Conservation (phyloP, 202 grass and related monocot species). For the Setaria viridis region DNA sequence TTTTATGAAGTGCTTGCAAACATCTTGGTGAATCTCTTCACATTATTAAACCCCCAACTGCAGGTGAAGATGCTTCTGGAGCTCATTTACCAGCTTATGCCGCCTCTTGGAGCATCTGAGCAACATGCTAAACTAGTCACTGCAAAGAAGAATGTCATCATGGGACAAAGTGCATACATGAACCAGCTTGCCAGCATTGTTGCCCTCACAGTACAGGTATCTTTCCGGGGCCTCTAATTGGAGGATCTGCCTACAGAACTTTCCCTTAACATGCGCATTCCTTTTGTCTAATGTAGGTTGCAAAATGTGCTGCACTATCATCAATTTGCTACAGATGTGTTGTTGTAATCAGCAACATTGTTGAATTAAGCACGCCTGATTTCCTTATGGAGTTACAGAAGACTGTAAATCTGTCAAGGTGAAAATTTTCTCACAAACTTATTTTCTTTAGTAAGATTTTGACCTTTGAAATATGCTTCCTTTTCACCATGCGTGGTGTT, state of each 20-base stretch:
- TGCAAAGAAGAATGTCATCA: constrained; percentile 51
- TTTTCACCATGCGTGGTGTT: constrained; percentile 32
- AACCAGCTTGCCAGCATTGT: constrained; percentile 52
- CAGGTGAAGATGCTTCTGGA: constrained; percentile 58
- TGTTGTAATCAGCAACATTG: constrained; percentile 51
- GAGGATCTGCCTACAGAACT: constrained; percentile 22
- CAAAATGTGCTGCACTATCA: constrained; percentile 51
- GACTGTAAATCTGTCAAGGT: constrained; percentile 68
- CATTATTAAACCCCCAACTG: constrained; percentile 32
- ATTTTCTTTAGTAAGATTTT: neutral
- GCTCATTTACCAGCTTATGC: constrained; percentile 58
- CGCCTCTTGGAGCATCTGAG: constrained; percentile 28
- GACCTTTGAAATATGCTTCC: neutral
- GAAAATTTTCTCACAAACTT: constrained; percentile 25
- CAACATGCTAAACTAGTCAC: constrained; percentile 27
- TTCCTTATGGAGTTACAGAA: constrained; percentile 59
- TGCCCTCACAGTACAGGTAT: constrained; percentile 52
- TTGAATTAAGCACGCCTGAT: constrained; percentile 52
- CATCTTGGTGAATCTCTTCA: constrained; percentile 33
- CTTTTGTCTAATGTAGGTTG: constrained; percentile 43
- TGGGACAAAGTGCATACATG: constrained; percentile 33
- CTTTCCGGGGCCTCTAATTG: neutral
- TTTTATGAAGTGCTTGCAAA: neutral
- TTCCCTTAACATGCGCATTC: constrained; percentile 14
- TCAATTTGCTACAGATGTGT: constrained; percentile 51